These are phyloP conservation scores for Clavulina sp. DNA, from an alignment of 768 basidiomycete genomes.

Conservation along the genomic window DNA sequence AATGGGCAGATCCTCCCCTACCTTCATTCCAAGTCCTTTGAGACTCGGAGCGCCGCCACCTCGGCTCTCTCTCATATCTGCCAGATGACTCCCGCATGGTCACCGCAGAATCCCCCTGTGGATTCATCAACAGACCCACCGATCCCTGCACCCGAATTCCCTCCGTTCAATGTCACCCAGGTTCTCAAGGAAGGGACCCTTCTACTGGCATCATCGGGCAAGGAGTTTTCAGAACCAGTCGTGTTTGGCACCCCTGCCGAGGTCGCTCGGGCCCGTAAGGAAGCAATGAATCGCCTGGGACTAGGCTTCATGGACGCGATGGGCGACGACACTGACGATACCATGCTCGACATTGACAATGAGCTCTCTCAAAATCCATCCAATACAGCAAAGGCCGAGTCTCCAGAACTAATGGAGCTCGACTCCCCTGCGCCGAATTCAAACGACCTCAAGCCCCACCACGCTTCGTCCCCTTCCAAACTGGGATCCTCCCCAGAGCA, in stretches of 20 bases:
- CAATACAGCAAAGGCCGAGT: background rate
- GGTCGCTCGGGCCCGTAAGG: slow-evolving; percentile 72
- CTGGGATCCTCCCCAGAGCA: background rate
- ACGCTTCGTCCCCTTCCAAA: background rate
- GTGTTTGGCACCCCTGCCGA: slow-evolving; percentile 57
- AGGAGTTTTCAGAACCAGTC: slow-evolving; percentile 66
- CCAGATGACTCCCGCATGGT: slow-evolving; percentile 64
- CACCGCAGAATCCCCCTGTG: slow-evolving; percentile 25
- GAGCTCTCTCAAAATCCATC: slow-evolving; percentile 50
- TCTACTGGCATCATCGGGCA: slow-evolving; percentile 82
- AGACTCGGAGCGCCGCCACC: slow-evolving; percentile 81
- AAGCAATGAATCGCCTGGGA: slow-evolving; percentile 75
- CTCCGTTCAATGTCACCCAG: slow-evolving; percentile 58
- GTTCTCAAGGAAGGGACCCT: slow-evolving; percentile 60
- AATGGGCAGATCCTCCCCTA: slow-evolving; percentile 62
- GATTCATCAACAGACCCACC: slow-evolving; percentile 14
- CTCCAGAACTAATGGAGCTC: no score
- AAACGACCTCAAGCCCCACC: background rate
- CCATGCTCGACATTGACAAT: slow-evolving; percentile 77
- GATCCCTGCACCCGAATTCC: slow-evolving; percentile 36
- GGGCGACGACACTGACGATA: slow-evolving; percentile 42
- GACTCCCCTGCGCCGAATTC: background rate
- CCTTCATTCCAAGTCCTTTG: slow-evolving; percentile 79
- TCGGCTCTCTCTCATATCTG: slow-evolving; percentile 79
- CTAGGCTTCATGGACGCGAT: slow-evolving; percentile 69